phyloP scores from a whole-genome alignment of 208 protist genomes.

The Crithidia expoeki region DNA sequence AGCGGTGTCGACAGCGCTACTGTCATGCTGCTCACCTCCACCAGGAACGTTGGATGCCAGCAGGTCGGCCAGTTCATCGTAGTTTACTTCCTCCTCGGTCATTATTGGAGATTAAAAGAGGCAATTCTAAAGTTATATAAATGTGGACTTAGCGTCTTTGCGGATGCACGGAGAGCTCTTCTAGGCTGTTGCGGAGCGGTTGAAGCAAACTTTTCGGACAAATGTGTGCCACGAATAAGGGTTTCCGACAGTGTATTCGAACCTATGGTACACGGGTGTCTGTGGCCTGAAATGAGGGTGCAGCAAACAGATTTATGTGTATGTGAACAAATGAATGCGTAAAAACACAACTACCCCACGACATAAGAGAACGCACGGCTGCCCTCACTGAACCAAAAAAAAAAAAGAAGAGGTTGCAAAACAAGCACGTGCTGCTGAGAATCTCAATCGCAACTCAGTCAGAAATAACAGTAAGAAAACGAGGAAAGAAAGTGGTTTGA shows the following conservation, averaged over 20 bases:
- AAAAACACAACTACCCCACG: background rate
- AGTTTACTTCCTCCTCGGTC: slow-evolving; percentile 66
- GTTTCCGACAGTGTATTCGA: too few relatives aligned
- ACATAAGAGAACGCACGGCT: background rate
- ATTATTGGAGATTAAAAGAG: slow-evolving; percentile 29
- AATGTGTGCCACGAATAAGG: too few relatives aligned
- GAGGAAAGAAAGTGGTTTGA: background rate
- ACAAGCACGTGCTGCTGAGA: background rate
- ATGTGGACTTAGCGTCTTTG: too few relatives aligned
- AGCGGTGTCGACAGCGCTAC: background rate
- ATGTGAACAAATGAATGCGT: background rate
- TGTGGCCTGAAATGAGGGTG: background rate
- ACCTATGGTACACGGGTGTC: too few relatives aligned
- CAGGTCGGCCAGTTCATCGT: slow-evolving; percentile 74
- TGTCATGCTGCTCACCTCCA: slow-evolving; percentile 10
- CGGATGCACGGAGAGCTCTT: too few relatives aligned
- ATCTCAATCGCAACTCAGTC: background rate
- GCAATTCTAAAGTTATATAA: background rate
- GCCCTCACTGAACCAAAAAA: background rate
- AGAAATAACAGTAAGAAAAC: background rate
- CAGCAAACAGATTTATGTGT: background rate
- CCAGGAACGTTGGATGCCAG: slow-evolving; percentile 29
- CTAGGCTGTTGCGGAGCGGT: background rate
- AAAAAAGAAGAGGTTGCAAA: background rate
- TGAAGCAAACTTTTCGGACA: too few relatives aligned